These are phyloP conservation scores for Canavalia gladiata DNA, from an alignment of 306 rosid species.

Conservation along the genomic window DNA sequence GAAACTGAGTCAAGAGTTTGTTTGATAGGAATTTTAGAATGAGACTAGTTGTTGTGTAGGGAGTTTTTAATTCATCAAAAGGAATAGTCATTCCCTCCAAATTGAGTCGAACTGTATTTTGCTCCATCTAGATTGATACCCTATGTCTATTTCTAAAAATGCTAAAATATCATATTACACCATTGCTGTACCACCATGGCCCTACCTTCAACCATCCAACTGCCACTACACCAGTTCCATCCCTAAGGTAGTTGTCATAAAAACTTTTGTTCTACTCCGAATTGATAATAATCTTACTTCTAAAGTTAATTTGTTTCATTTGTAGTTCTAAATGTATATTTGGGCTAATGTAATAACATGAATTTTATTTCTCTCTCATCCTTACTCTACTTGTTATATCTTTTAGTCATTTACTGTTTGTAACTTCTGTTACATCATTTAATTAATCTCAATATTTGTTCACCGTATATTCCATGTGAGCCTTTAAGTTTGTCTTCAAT, in stretches of 20 bases:
- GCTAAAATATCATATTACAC: conserved; percentile 10
- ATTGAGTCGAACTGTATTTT: conserved; percentile 23
- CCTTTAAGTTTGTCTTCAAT: conserved; percentile 41
- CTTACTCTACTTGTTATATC: conserved; percentile 13
- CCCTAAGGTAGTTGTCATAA: neutral
- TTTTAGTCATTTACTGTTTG: conserved; percentile 32
- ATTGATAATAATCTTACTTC: neutral
- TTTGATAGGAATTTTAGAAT: conserved; percentile 36
- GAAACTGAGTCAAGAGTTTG: neutral
- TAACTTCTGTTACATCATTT: conserved; percentile 8
- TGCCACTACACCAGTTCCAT: conserved; percentile 21
- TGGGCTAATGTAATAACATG: conserved; percentile 18
- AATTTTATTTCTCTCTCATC: conserved; percentile 5
- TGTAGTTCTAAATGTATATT: neutral
- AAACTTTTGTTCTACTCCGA: too few species aligned
- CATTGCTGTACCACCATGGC: neutral
- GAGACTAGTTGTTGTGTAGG: conserved; percentile 31
- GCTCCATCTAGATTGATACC: neutral
- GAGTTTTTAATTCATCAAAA: neutral
- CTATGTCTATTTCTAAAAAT: conserved; percentile 12
- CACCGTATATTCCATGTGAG: conserved; percentile 20
- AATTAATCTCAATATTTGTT: conserved; percentile 38
- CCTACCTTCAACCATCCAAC: conserved; percentile 40
- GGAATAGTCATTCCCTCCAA: conserved; percentile 37
- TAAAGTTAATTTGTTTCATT: conserved; percentile 33